phyloP scores from a whole-genome alignment of 2,329 filamentous ascomycete species.

The Hymenoscyphus infarciens region DNA sequence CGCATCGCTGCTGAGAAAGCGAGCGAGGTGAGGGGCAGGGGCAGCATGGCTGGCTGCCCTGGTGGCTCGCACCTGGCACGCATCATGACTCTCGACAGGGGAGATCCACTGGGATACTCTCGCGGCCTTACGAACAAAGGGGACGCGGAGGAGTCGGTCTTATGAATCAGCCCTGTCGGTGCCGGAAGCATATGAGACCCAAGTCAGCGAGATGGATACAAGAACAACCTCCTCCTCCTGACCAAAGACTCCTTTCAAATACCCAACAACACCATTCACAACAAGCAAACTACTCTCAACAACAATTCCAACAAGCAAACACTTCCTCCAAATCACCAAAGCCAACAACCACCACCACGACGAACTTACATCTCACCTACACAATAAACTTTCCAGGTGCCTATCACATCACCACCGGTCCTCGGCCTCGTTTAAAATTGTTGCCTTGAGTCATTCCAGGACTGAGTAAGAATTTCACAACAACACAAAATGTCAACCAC shows the following conservation, averaged over 20 bases:
- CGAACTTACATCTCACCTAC: conserved; percentile 5
- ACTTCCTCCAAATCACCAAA: neutral
- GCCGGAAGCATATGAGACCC: conserved; percentile 4
- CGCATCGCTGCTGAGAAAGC: conserved; percentile 4
- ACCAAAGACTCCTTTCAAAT: conserved; percentile 11
- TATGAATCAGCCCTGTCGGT: conserved; percentile 16
- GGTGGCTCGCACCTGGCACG: neutral
- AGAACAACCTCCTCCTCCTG: conserved; percentile 14
- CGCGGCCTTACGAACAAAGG: conserved; percentile 12
- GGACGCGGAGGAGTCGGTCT: conserved; percentile 15
- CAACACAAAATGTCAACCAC: conserved; percentile 31
- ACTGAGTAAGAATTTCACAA: conserved; percentile 13
- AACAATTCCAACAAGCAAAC: conserved; percentile 9
- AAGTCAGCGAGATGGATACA: conserved; percentile 14
- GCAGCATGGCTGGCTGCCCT: too few species aligned
- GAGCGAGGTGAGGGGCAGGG: neutral
- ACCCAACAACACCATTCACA: conserved; percentile 11
- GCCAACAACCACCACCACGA: neutral
- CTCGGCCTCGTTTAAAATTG: conserved; percentile 29
- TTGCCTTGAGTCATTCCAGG: conserved; percentile 29
- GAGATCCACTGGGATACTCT: neutral
- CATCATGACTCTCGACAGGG: conserved; percentile 4
- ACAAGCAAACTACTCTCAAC: conserved; percentile 7
- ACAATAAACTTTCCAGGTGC: conserved; percentile 8
- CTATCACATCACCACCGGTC: conserved; percentile 19